Conservation (phyloP, 495 filamentous ascomycete genomes). For the Penicillium chermesinum region DNA sequence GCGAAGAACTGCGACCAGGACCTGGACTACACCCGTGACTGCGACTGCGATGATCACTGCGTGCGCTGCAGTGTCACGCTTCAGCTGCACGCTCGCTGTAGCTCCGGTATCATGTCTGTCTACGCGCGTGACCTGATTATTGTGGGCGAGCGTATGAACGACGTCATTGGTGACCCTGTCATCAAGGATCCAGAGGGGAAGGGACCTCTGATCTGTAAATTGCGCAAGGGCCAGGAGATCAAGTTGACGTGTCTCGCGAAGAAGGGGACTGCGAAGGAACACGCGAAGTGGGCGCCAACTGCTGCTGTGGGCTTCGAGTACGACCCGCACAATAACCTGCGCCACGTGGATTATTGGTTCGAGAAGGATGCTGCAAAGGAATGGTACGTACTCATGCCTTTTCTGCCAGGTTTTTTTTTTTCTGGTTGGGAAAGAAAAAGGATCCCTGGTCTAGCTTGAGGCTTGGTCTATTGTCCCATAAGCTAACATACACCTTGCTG, state of each 20-base stretch:
- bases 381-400: conserved; percentile 60
- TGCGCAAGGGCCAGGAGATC: conserved; percentile 82
- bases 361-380: conserved; percentile 78
- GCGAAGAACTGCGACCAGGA: conserved; percentile 76
- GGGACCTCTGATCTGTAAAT: conserved; percentile 80
- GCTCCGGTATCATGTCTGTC: conserved; percentile 79
- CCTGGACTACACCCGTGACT: conserved; percentile 86
- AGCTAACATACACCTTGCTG: background rate
- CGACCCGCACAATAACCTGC: conserved; percentile 90
- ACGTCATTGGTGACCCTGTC: conserved; percentile 78
- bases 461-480: background rate
- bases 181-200: conserved; percentile 74
- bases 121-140: conserved; percentile 83
- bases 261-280: conserved; percentile 98
- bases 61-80: conserved; percentile 82
- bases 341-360: conserved; percentile 89
- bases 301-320: conserved; percentile 96
- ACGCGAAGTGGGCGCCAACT: conserved; percentile 93
- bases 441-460: too few relatives aligned
- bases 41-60: conserved; percentile 91
- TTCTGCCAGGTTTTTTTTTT: too few relatives aligned
- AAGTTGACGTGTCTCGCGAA: conserved; percentile 88
- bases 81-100: conserved; percentile 74
- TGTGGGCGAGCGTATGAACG: conserved; percentile 53
- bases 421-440: too few relatives aligned